Percentiles rank a stretch among this genome's conserved stretches.
Conservation (phyloP, 768 basidiomycete genomes). For the Lentinula guzmanii region DNA sequence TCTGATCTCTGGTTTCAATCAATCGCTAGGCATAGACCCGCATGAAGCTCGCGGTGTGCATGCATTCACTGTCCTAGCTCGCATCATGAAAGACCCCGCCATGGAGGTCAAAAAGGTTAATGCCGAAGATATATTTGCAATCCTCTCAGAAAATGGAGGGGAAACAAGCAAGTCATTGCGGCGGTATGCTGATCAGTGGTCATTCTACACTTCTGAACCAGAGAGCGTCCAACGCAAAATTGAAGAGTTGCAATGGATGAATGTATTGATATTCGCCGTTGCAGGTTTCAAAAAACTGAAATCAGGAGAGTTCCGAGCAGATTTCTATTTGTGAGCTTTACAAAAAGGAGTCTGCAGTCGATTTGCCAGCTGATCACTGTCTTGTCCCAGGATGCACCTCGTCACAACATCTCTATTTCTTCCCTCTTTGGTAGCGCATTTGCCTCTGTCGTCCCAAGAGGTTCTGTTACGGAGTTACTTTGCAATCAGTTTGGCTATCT, state of each 20-base stretch:
- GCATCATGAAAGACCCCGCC: conserved; percentile 40
- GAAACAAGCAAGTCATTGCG: conserved; percentile 32
- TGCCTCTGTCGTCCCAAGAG: conserved; percentile 37
- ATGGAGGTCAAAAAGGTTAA: conserved; percentile 4
- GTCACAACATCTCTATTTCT: conserved; percentile 64
- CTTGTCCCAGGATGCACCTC: conserved; percentile 47
- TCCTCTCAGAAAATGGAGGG: conserved; percentile 19
- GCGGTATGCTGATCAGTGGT: conserved; percentile 40
- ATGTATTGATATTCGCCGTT: conserved; percentile 48
- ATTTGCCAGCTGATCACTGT: no score
- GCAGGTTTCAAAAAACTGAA: conserved; percentile 39
- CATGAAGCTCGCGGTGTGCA: not conserved
- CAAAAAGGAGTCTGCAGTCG: no score
- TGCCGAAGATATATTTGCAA: conserved; percentile 20
- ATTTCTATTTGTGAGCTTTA: conserved; percentile 42
- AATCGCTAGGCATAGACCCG: not conserved
- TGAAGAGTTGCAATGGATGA: conserved; percentile 58
- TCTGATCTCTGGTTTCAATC: not conserved
- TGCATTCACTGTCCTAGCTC: conserved; percentile 4
- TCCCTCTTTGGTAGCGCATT: conserved; percentile 36
- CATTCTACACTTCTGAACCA: conserved; percentile 24
- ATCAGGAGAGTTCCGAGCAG: conserved; percentile 36
- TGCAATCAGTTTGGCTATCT: conserved; percentile 43
- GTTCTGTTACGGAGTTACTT: conserved; percentile 59
- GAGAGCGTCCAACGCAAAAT: conserved; percentile 46